Evolutionary conservation across 352 stramenopile species (phyloP), one percentile per base, ranked within the genome.

Genomic region (Sclerospora graminicola): DNA sequence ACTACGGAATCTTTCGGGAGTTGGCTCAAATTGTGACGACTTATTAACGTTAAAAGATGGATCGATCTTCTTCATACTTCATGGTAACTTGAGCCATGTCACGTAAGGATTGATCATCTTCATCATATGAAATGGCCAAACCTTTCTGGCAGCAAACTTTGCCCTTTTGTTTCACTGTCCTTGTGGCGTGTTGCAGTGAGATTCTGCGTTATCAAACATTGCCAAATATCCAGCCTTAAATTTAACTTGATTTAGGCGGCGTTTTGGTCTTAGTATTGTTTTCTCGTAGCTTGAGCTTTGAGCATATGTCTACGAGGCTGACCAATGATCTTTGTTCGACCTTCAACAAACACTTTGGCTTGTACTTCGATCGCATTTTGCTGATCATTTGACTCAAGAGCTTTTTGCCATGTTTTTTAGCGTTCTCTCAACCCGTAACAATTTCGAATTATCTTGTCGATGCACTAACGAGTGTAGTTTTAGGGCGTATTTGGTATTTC

Each of bases 391-490:
- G 2, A 19, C 14, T 20, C 30, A 9, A 15, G 28, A 15, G 2
- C 5, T 14, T 15, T 19, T 18, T 35, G 5, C 30, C 30, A 35
- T 37, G 11, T 14, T 16, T 37, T 37, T 14, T 23, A n/a, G n/a
- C n/a, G n/a, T n/a, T n/a, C n/a, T 23, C 21, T 18, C 32, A 4
- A 13, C 32, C 32, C 13, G 20, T 41, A 16, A 31, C 20, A 6
- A 41, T 14, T 16, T 41, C 35, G 30, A 47, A 47, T 18, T 51
- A 5, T 13, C 34, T 16, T 0, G 48, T 51, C 5, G 28, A 57
- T 1, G 48, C 35, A 32, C 41, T 57, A 10, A 46, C 24, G 9
- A 51, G 34, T 9, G 49, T 51, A 15, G 41, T n/a, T 8, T 57
- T n/a, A n/a, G 49, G 5, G 28, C 49, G 36, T 57, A 57, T 21